Evolutionary conservation across 768 basidiomycete species (phyloP).

Genomic region (Lentinula sp.): DNA sequence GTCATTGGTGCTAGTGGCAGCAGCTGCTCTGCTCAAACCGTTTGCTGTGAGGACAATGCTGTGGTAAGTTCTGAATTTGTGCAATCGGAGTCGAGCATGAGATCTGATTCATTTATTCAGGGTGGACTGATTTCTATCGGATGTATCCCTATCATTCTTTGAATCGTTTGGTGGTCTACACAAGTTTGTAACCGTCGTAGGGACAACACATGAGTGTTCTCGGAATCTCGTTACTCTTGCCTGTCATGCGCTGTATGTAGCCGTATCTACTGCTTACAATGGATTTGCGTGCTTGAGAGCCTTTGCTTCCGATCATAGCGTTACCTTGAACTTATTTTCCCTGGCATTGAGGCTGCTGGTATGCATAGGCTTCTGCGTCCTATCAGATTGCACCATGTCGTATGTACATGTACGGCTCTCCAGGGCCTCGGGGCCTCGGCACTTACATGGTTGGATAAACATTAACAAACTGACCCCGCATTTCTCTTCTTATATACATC

Average conservation of each 20-base stretch:
- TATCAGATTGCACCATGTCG: no score
- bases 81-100: no score
- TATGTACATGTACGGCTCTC: no score
- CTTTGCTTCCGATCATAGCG: no score
- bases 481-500: no score
- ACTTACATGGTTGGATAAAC: no score
- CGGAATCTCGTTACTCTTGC: background rate
- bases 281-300: no score
- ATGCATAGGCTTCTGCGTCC: no score
- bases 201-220: background rate
- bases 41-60: slow-evolving; percentile 8
- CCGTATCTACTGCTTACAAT: background rate
- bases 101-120: background rate
- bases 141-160: slow-evolving; percentile 4
- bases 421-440: no score
- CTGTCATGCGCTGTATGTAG: no score
- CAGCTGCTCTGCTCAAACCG: slow-evolving; percentile 3
- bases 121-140: slow-evolving; percentile 11
- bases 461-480: no score
- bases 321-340: background rate
- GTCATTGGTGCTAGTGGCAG: slow-evolving; percentile 6
- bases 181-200: background rate
- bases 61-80: background rate
- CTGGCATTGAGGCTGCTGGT: no score
- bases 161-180: background rate